phyloP scores from a whole-genome alignment of 768 basidiomycete species.

The Amanita rimosa region DNA sequence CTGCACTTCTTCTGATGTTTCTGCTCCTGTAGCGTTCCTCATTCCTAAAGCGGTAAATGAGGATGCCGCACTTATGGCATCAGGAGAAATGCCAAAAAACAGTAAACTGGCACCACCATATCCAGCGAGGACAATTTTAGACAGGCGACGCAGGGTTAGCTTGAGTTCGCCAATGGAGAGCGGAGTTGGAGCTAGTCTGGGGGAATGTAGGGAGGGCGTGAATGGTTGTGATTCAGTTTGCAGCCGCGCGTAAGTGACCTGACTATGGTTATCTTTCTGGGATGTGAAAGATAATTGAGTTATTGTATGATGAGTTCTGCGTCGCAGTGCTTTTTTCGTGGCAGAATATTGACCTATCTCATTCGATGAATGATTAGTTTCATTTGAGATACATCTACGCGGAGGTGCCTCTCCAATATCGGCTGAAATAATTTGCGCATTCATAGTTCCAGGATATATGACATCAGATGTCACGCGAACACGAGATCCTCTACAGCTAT shows the following conservation, averaged over 20 bases:
- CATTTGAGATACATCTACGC: constrained; percentile 9
- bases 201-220: constrained; percentile 6
- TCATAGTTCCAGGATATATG: constrained; percentile 52
- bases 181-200: constrained; percentile 6
- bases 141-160: constrained; percentile 61
- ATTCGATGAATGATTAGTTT: neutral
- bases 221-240: neutral
- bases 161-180: constrained; percentile 43
- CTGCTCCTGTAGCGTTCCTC: constrained; percentile 17
- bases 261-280: neutral
- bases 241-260: neutral
- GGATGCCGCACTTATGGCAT: constrained; percentile 19
- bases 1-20: constrained; percentile 46
- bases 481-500: constrained; percentile 32
- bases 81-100: constrained; percentile 62
- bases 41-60: constrained; percentile 16
- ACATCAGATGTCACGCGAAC: constrained; percentile 66
- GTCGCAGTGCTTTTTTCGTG: neutral
- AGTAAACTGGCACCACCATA: constrained; percentile 75
- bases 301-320: neutral
- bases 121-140: constrained; percentile 75
- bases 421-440: constrained; percentile 63
- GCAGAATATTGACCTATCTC: neutral
- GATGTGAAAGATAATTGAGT: neutral
- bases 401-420: constrained; percentile 60